Conservation (phyloP, 768 basidiomycete genomes). For the Leccinum variicolor region DNA sequence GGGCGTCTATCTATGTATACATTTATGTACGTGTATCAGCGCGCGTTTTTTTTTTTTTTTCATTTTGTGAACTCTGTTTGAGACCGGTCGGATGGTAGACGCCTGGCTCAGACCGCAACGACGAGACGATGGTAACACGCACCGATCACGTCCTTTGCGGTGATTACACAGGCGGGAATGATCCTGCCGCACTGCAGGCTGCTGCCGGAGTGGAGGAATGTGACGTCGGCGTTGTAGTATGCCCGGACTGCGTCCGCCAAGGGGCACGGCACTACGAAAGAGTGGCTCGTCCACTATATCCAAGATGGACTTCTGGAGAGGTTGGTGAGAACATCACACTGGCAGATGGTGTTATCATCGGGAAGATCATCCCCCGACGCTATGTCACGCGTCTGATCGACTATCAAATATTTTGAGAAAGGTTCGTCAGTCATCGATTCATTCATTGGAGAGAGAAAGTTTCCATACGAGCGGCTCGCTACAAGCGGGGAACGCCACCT, state of each 20-base stretch:
- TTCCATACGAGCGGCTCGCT: neutral
- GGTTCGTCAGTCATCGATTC: neutral
- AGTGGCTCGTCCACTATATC: neutral
- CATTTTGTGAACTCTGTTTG: neutral
- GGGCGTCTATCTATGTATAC: neutral
- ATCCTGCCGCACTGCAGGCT: slow-evolving; percentile 5
- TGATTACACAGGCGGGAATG: slow-evolving; percentile 2
- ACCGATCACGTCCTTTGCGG: slow-evolving; percentile 15
- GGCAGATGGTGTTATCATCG: slow-evolving; percentile 9
- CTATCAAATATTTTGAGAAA: neutral
- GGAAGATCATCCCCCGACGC: neutral
- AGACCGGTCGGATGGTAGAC: neutral
- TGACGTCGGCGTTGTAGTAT: slow-evolving; percentile 16
- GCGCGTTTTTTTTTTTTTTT: neutral
- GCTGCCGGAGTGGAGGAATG: slow-evolving; percentile 4
- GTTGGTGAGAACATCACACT: neutral
- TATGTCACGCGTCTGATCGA: slow-evolving; percentile 7
- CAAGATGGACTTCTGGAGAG: neutral
- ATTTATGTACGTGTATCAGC: neutral
- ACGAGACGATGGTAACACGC: neutral
- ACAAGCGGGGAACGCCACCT: slow-evolving; percentile 3
- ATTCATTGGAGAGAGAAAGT: neutral
- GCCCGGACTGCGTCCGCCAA: slow-evolving; percentile 19
- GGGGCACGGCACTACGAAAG: slow-evolving; percentile 1
- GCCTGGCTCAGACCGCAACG: neutral